Evolutionary conservation across 2,329 filamentous ascomycete species (phyloP), one percentile per base, ranked within the genome.

Genomic region (Penicillium hordei): DNA sequence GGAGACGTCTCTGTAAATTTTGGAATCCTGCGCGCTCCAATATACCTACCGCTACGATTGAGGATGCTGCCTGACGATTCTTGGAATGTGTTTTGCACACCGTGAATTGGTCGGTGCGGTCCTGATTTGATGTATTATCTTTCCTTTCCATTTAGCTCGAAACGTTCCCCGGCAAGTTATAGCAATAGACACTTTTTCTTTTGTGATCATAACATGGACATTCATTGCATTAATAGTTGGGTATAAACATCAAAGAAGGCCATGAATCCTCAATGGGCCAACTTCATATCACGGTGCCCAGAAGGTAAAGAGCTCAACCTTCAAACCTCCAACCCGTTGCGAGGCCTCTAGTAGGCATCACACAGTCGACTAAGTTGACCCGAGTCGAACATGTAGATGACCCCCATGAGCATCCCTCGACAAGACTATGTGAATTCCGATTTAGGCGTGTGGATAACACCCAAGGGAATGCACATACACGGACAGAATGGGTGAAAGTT

Each of bases 1-100:
- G 92, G 93, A 97, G 83, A 80, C 75, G 61, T 71, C 82, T 68
- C 71, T 87, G 75, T 89, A 85, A 84, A 75, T 67, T 59, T 55
- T 63, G 51, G 51, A 55, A 60, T 48, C 54, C 40, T 34, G 52
- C 51, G 45, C 55, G 27, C 49, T 53, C 57, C 53, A 60, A 61
- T 52, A 52, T 59, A 55, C 57, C 52, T 57, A 59, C 61, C 57
- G 65, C 64, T 65, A 64, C 64, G 61, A 70, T 64, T 63, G 64
- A 65, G 60, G 65, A 65, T 63, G 58, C 31, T 55, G 56, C 65
- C 52, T 56, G 60, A 55, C 58, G 55, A 54, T 48, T 53, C 33
- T 54, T 46, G 27, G 27, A 44, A 48, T 57, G 58, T 60, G 46
- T 49, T 56, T 45, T 62, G 56, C 55, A 60, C 48, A 49, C 44